Evolutionary conservation across 768 basidiomycete species (phyloP).

Genomic region (Crassisporium funariophilum): DNA sequence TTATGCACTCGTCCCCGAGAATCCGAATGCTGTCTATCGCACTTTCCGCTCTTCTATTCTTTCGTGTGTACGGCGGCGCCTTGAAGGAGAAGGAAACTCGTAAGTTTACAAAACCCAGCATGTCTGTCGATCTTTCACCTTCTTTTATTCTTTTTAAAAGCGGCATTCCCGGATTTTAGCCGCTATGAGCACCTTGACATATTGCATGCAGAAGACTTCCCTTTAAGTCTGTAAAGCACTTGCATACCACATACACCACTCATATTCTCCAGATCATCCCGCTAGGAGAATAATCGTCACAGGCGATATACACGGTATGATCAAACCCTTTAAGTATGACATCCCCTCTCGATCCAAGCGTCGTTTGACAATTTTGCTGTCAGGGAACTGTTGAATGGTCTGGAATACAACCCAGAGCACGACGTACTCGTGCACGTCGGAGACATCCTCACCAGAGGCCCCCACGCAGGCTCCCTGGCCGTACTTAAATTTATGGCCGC

Average conservation of each 20-base stretch:
- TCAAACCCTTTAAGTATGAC: constrained; percentile 63
- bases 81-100: no score
- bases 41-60: no score
- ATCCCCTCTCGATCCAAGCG: neutral
- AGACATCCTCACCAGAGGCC: constrained; percentile 79
- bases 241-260: neutral
- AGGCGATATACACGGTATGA: constrained; percentile 90
- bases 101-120: no score
- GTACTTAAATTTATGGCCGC: constrained; percentile 66
- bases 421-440: constrained; percentile 85
- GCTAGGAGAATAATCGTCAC: constrained; percentile 68
- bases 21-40: no score
- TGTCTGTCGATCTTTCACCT: no score
- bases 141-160: no score
- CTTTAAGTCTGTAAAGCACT: constrained; percentile 42
- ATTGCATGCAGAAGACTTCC: constrained; percentile 52
- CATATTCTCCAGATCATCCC: constrained; percentile 44
- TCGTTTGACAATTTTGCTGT: neutral
- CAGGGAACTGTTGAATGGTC: constrained; percentile 63
- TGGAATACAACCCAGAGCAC: constrained; percentile 57
- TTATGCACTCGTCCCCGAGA: no score
- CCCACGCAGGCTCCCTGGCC: constrained; percentile 57
- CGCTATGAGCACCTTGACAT: constrained; percentile 44
- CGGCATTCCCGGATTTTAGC: constrained; percentile 59
- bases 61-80: no score